These are phyloP conservation scores for Madurella fahalii DNA, from an alignment of 2,329 filamentous ascomycete species.

Conservation along the genomic window DNA sequence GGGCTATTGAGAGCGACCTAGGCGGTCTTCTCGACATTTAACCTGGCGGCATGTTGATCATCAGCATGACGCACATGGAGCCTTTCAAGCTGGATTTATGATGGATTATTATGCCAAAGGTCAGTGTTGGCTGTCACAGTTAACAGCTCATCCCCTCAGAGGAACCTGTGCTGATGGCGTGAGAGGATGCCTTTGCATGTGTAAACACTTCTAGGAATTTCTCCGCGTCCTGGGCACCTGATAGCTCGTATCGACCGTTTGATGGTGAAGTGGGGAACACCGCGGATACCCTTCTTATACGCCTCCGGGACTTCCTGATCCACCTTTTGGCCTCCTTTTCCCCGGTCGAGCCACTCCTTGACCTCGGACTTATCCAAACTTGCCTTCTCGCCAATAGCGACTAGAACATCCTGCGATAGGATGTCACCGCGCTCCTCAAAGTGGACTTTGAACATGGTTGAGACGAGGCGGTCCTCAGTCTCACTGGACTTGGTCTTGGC, in stretches of 20 bases:
- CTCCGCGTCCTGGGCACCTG: constrained; percentile 67
- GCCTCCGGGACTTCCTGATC: constrained; percentile 53
- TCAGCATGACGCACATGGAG: too few species aligned
- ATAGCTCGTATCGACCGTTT: constrained; percentile 61
- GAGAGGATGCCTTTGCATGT: constrained; percentile 37
- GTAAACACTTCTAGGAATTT: constrained; percentile 65
- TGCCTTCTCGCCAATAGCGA: constrained; percentile 48
- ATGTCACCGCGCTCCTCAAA: constrained; percentile 64
- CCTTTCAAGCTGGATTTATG: neutral
- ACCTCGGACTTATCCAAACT: constrained; percentile 52
- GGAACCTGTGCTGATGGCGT: constrained; percentile 10
- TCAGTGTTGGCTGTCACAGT: neutral
- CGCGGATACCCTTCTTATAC: constrained; percentile 50
- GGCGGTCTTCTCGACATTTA: constrained; percentile 52
- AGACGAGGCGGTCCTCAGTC: constrained; percentile 56
- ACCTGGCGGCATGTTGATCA: neutral
- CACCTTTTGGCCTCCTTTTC: constrained; percentile 53
- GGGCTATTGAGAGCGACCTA: constrained; percentile 53
- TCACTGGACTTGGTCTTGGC: constrained; percentile 49
- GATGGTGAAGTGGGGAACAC: constrained; percentile 73
- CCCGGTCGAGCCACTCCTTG: constrained; percentile 49
- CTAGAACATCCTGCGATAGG: constrained; percentile 51
- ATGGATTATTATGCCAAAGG: neutral
- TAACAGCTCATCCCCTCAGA: constrained; percentile 18
- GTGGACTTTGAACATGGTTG: constrained; percentile 61